Base-by-base conservation (phyloP, 2,329 filamentous ascomycete species). In the Berkeleyomyces basicola region DNA sequence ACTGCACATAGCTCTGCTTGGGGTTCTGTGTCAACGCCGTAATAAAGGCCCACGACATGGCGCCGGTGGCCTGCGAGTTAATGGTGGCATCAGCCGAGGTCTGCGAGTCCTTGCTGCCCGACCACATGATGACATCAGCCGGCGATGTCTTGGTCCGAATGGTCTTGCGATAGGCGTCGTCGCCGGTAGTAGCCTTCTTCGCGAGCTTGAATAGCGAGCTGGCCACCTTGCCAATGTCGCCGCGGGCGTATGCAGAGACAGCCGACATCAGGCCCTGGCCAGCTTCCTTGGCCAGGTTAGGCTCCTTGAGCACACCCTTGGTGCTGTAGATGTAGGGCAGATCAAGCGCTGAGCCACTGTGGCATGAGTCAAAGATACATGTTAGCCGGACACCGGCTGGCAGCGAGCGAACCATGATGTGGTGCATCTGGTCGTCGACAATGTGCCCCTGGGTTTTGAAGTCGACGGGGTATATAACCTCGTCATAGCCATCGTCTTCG, bases 11-110 rank as follows among this genome's bases (percentile, higher is more conserved):
- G 75, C 87, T 93, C 76, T 95, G 90, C 71, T 93, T 86, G 0
- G 88, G 88, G 71, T 92, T 92, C 77, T 90, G 88, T 78, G 86
- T 88, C 69, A 95, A 79, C 33, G 89, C 84, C 3, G 80, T 83
- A 72, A 96, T 90, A 72, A 96, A 96, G 4, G 90, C 90, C 82
- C 86, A 95, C 3, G 88, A 92, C 90, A 96, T 95, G 71, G 90
- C 90, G 62, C 90, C 90, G 0, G 90, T 95, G 53, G 90, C 90
- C 74, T 95, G 81, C 65, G 88, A 85, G 31, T 79, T 81, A 67
- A 95, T 95, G 42, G 82, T 85, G 11, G 90, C 89, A 72, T 96
- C 90, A 73, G 87, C 85, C 82, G 85, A 88, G 67, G 90, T 96
- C 74, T 96, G 90, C 65, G 83, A 82, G 72, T 96, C 90, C 74